Evolutionary conservation across 192 early-diverging fungal species (phyloP).

Genomic region (Coemansia sp.): DNA sequence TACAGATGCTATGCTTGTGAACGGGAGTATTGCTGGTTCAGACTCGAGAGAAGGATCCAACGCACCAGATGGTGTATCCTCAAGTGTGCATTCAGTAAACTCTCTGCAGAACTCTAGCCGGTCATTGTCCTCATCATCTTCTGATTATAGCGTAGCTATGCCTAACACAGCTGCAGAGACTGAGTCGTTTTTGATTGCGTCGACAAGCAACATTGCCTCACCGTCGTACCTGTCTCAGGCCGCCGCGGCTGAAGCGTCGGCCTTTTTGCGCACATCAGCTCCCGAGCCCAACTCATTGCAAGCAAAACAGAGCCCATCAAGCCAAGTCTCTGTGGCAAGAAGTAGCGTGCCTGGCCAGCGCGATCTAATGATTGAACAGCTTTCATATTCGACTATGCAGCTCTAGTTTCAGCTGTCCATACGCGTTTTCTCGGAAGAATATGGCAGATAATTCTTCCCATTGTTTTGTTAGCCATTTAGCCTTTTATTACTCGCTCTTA

Average conservation of each 20-base stretch:
- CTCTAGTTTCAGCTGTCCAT: slow-evolving; percentile 1
- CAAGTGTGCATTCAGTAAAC: background rate
- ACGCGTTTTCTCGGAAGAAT: background rate
- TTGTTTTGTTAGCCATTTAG: background rate
- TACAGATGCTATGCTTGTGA: background rate
- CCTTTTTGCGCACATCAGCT: slow-evolving; percentile 8
- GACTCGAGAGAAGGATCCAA: background rate
- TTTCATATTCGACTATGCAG: slow-evolving; percentile 15
- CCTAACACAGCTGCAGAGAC: background rate
- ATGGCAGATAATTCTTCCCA: background rate
- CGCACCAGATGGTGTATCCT: background rate
- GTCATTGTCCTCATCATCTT: background rate
- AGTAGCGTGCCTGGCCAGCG: slow-evolving; percentile 30
- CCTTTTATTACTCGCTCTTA: background rate
- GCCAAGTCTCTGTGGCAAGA: slow-evolving; percentile 38
- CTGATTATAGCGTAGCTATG: slow-evolving; percentile 1
- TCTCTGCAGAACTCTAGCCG: background rate
- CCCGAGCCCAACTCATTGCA: slow-evolving; percentile 12
- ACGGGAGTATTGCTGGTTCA: background rate
- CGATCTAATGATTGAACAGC: slow-evolving; percentile 48
- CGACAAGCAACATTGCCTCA: slow-evolving; percentile 4
- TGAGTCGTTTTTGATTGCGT: slow-evolving; percentile 16
- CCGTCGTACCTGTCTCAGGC: background rate
- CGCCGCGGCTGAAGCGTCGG: background rate
- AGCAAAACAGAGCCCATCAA: slow-evolving; percentile 6